These are phyloP conservation scores for Filosporella fistucella DNA, from an alignment of 495 filamentous ascomycete genomes.

Conservation along the genomic window DNA sequence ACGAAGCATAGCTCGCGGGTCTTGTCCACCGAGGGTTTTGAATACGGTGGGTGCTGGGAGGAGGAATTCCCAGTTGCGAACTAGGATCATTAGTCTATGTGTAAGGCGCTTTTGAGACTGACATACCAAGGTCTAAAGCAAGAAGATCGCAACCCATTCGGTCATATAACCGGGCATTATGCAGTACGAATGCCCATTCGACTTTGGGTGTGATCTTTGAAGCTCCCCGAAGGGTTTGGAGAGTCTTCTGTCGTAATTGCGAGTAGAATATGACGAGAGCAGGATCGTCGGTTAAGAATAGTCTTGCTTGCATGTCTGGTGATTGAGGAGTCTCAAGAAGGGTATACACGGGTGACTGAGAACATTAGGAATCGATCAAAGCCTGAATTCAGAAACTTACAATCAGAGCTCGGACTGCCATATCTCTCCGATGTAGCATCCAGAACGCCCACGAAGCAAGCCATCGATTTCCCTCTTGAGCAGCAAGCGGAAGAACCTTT, in stretches of 20 bases:
- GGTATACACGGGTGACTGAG: slow-evolving; percentile 69
- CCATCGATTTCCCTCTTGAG: slow-evolving; percentile 84
- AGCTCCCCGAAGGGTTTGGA: slow-evolving; percentile 81
- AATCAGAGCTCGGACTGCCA: slow-evolving; percentile 82
- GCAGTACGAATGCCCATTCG: slow-evolving; percentile 88
- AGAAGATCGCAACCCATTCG: slow-evolving; percentile 97
- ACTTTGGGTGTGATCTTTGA: slow-evolving; percentile 71
- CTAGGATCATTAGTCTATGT: slow-evolving; percentile 25
- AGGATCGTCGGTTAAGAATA: slow-evolving; percentile 86
- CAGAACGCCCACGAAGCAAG: slow-evolving; percentile 94
- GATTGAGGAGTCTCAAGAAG: slow-evolving; percentile 57
- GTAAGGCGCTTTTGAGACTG: neutral
- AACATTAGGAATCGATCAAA: slow-evolving; percentile 2
- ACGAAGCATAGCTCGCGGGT: slow-evolving; percentile 64
- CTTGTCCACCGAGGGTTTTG: slow-evolving; percentile 31
- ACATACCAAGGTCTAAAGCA: slow-evolving; percentile 68
- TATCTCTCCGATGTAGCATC: slow-evolving; percentile 79
- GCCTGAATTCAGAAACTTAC: slow-evolving; percentile 28
- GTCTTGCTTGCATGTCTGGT: slow-evolving; percentile 62
- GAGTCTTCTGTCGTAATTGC: slow-evolving; percentile 77
- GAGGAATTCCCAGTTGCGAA: slow-evolving; percentile 86
- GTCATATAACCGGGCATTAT: slow-evolving; percentile 83
- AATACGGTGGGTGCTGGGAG: slow-evolving; percentile 36
- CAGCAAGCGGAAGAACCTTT: slow-evolving; percentile 71
- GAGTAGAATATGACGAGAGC: slow-evolving; percentile 82